A percentile compares a stretch with the other conserved stretches of the same genome.
phyloP scores from a whole-genome alignment of 1,284 basidiomycete species.

The Ustilago xerochloae region DNA sequence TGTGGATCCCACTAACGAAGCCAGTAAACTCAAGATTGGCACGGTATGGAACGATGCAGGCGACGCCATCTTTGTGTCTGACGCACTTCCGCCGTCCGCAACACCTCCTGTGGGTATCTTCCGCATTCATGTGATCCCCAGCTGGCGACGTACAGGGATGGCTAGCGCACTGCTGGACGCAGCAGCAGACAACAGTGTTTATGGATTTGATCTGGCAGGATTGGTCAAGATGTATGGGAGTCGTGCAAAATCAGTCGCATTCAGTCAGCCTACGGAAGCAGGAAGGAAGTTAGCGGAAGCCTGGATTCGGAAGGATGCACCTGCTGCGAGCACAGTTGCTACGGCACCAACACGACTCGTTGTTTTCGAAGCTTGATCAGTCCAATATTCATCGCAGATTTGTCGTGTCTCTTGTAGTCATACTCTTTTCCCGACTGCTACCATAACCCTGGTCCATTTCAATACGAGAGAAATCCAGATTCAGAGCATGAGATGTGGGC shows the following conservation, averaged over 20 bases:
- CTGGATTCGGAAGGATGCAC: slow-evolving; percentile 43
- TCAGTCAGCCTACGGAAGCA: slow-evolving; percentile 62
- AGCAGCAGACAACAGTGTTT: slow-evolving; percentile 52
- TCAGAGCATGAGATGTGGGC: no score
- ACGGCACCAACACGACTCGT: slow-evolving; percentile 23
- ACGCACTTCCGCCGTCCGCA: slow-evolving; percentile 29
- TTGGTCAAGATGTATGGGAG: slow-evolving; percentile 40
- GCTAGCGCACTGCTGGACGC: slow-evolving; percentile 52
- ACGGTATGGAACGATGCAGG: slow-evolving; percentile 45
- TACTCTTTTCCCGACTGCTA: no score
- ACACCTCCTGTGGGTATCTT: slow-evolving; percentile 57
- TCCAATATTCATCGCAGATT: background rate
- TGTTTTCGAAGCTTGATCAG: slow-evolving; percentile 40
- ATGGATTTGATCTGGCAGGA: slow-evolving; percentile 38
- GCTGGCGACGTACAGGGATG: slow-evolving; percentile 49
- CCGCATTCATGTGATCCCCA: slow-evolving; percentile 56
- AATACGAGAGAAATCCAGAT: no score
- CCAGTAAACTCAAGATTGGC: slow-evolving; percentile 1
- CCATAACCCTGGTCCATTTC: no score
- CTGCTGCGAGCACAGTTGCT: background rate
- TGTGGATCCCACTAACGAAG: background rate
- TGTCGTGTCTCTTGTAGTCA: background rate
- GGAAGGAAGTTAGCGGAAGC: slow-evolving; percentile 53
- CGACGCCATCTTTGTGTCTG: slow-evolving; percentile 50
- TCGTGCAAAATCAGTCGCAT: slow-evolving; percentile 48